Base-by-base conservation (phyloP, 31 red algal genomes). In the Asparagopsis taxiformis region DNA sequence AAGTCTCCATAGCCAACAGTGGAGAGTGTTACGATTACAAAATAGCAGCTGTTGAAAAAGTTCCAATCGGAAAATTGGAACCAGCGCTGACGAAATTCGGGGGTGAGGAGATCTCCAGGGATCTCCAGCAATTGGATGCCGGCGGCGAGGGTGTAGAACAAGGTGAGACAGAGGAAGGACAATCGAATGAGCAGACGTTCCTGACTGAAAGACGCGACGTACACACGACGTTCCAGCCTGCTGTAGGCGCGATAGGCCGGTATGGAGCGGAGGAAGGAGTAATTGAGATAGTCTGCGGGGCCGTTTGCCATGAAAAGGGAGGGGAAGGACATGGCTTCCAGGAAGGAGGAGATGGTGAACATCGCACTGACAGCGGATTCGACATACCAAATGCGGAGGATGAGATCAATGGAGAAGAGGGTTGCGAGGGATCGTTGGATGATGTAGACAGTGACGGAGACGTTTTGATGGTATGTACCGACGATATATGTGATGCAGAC, bases 1-100 rank as follows among this genome's bases (percentile, higher is more conserved):
- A 93, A 91, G 58, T 98, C 95, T 1, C 95, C 95, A 53, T 98
- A 98, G 6, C 95, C 95, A 8, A 98, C 95, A 10, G 95, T 98
- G 25, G 86, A 90, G 23, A 93, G 63, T 22, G 95, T 98, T 31
- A 93, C 90, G 29, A 93, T 84, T 29, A 90, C 81, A 76, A 98
- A 98, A 54, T 98, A 98, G 30, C 82, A 55, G 21, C 78, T 29
- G 53, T 84, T 85, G 31, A 93, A 81, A 44, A 81, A 93, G 24
- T 52, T 77, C 79, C 79, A 93, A 26, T 85, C 90, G 74, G 63
- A 81, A 66, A 68, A 78, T n/a, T 48, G 48, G 31, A 38, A 43
- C 78, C 89, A 90, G n/a, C 58, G 37, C 13, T 41, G 41, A 29
- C 68, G 65, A 44, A 80, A 79, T n/a, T 35, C 55, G 13, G 31